Conservation (phyloP, 1,284 basidiomycete species). For the Fistulina hepatica region DNA sequence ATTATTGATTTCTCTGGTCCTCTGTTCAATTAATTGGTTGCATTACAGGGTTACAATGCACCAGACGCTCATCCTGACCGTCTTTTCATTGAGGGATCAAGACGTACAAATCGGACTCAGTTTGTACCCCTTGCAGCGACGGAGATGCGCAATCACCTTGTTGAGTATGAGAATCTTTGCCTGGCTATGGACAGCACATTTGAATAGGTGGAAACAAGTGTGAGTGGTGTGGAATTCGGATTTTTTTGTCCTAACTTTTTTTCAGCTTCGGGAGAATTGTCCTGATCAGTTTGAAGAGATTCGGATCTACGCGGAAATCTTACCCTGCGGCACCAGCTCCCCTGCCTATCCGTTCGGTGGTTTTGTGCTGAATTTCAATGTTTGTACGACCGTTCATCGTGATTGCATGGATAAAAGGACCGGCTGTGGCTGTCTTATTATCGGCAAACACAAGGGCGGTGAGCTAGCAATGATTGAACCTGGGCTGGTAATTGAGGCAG, state of each 20-base stretch:
- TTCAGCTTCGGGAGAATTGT: background rate
- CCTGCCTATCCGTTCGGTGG: conserved; percentile 18
- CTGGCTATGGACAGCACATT: background rate
- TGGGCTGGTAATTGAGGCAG: conserved; percentile 15
- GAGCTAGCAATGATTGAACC: conserved; percentile 16
- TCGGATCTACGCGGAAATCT: background rate
- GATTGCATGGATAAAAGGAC: conserved; percentile 17
- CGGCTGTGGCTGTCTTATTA: conserved; percentile 16
- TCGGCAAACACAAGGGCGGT: conserved; percentile 16
- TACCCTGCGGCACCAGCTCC: too few relatives aligned
- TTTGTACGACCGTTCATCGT: conserved; percentile 16
- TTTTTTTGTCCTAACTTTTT: background rate
- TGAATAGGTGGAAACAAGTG: background rate
- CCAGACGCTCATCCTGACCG: background rate
- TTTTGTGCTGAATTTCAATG: conserved; percentile 19
- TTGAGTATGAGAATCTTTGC: background rate
- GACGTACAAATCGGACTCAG: background rate
- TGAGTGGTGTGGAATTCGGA: background rate
- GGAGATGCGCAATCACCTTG: background rate
- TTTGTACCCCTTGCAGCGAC: background rate
- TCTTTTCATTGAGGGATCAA: background rate
- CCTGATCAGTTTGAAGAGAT: background rate
- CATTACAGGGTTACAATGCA: background rate
- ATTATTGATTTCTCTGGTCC: background rate
- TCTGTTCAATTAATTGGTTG: background rate